These are phyloP conservation scores for Pichia sp. DNA, from an alignment of 1,139 yeast genomes.

Conservation along the genomic window DNA sequence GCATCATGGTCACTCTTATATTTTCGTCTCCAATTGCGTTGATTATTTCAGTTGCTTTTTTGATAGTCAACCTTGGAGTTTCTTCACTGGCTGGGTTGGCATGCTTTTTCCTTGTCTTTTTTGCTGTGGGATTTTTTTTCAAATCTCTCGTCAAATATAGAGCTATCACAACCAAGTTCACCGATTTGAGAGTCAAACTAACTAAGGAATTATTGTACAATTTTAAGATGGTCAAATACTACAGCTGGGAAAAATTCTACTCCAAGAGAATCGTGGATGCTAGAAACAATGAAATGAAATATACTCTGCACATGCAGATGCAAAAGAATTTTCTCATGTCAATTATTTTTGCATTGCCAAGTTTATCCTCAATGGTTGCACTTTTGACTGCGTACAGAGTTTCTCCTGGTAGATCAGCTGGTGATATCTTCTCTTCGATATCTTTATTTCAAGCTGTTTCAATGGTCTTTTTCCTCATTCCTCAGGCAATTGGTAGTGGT, in stretches of 20 bases:
- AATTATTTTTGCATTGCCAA: constrained; percentile 35
- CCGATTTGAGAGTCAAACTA: constrained; percentile 35
- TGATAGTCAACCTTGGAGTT: constrained; percentile 64
- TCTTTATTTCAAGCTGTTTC: constrained; percentile 60
- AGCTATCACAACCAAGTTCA: constrained; percentile 35
- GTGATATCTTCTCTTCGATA: constrained; percentile 68
- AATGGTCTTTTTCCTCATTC: constrained; percentile 49
- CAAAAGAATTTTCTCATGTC: constrained; percentile 35
- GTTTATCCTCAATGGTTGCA: constrained; percentile 44
- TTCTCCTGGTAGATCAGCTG: constrained; percentile 44
- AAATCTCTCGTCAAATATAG: constrained; percentile 37
- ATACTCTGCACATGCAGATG: constrained; percentile 33
- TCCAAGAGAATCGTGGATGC: constrained; percentile 30
- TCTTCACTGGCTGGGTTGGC: constrained; percentile 64
- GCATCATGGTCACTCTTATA: constrained; percentile 46
- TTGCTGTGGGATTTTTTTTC: constrained; percentile 28
- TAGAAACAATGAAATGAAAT: constrained; percentile 34
- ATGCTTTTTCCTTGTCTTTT: constrained; percentile 32
- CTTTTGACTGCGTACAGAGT: constrained; percentile 61
- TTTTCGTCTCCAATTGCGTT: constrained; percentile 40
- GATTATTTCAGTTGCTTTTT: constrained; percentile 48
- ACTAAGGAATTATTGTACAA: constrained; percentile 39
- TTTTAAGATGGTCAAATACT: constrained; percentile 38
- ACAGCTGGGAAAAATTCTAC: constrained; percentile 45
- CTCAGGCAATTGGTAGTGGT: constrained; percentile 44